phyloP scores from a whole-genome alignment of 2,329 filamentous ascomycete species.

The Lachnellula arida region DNA sequence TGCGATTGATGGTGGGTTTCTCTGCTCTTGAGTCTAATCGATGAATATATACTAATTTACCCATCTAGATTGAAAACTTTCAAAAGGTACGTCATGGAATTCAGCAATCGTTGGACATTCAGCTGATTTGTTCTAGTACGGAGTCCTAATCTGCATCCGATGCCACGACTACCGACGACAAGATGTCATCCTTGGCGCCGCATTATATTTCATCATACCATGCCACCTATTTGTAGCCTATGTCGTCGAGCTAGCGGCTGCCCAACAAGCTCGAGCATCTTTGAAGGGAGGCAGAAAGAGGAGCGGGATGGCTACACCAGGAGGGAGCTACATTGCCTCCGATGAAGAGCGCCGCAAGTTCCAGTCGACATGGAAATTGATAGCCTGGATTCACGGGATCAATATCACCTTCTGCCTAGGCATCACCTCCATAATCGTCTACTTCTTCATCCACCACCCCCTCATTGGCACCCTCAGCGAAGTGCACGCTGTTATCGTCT shows the following conservation, averaged over 20 bases:
- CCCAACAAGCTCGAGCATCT: conserved; percentile 68
- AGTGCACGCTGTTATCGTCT: conserved; percentile 89
- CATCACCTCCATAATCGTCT: conserved; percentile 80
- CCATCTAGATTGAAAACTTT: conserved; percentile 78
- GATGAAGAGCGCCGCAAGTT: conserved; percentile 56
- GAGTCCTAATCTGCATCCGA: conserved; percentile 84
- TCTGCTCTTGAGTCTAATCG: too few species aligned
- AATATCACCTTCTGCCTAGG: conserved; percentile 80
- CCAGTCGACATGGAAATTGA: conserved; percentile 70
- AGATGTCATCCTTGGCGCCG: conserved; percentile 69
- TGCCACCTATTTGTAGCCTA: conserved; percentile 89
- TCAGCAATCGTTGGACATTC: not conserved
- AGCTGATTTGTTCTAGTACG: conserved; percentile 54
- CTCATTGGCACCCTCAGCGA: conserved; percentile 89
- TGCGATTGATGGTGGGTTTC: conserved; percentile 57
- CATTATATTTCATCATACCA: conserved; percentile 82
- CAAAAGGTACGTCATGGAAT: conserved; percentile 61
- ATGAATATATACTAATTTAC: too few species aligned
- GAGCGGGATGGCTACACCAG: conserved; percentile 29
- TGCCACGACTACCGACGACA: conserved; percentile 82
- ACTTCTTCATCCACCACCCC: conserved; percentile 87
- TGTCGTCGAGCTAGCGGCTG: conserved; percentile 79
- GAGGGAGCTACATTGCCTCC: conserved; percentile 29
- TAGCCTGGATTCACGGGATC: conserved; percentile 74
- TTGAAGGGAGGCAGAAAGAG: conserved; percentile 50